These are phyloP conservation scores for Pseudotsuga menziesii DNA, from an alignment of 75 land plant species.

Conservation along the genomic window DNA sequence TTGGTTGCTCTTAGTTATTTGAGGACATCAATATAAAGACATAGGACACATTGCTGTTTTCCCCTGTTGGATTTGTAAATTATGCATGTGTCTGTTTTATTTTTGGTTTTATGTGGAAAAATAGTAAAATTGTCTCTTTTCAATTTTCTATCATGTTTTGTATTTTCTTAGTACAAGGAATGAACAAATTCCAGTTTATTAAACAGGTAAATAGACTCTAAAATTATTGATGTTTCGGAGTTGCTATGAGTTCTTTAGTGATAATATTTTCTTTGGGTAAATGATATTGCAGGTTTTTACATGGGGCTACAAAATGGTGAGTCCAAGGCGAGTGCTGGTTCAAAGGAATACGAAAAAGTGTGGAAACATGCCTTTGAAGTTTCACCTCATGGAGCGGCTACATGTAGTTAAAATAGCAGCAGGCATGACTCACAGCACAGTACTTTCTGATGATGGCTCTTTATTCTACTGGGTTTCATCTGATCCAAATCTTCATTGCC, in stretches of 20 bases:
- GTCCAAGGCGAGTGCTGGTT: constrained; percentile 73
- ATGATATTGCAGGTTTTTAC: constrained; percentile 67
- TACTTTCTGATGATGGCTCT: constrained; percentile 88
- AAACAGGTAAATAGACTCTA: too few species aligned
- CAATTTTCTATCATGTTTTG: neutral
- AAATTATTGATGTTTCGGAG: neutral
- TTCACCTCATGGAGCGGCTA: constrained; percentile 68
- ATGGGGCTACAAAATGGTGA: constrained; percentile 96
- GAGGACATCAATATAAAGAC: neutral
- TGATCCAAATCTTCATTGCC: constrained; percentile 79
- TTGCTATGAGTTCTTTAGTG: neutral
- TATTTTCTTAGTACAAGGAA: too few species aligned
- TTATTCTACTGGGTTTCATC: constrained; percentile 87
- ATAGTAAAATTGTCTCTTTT: neutral
- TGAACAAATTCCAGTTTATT: too few species aligned
- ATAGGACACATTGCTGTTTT: neutral
- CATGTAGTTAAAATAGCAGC: constrained; percentile 81
- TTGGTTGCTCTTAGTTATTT: neutral
- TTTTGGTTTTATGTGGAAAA: neutral
- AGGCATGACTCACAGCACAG: constrained; percentile 85
- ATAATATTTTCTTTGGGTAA: constrained; percentile 1
- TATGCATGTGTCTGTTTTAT: too few species aligned
- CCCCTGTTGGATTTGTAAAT: neutral
- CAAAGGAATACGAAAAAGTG: constrained; percentile 68
- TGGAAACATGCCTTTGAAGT: constrained; percentile 68